These are phyloP conservation scores for Cutaneotrichosporon sp. DNA, from an alignment of 1,284 basidiomycete species.

Conservation along the genomic window DNA sequence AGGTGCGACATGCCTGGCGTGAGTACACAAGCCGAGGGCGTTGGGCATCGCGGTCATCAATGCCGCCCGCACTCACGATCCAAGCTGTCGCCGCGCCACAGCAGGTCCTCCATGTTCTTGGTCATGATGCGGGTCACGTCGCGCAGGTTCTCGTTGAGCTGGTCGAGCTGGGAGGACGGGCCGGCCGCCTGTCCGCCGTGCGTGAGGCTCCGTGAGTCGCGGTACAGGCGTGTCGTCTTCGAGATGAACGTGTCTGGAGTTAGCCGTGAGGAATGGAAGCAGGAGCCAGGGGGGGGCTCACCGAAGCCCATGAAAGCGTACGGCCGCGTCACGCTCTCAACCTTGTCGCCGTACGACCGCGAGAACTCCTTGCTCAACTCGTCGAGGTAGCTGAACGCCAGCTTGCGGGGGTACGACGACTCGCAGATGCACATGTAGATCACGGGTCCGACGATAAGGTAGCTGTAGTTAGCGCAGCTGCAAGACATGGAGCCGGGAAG, in stretches of 20 bases:
- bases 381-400: constrained; percentile 95
- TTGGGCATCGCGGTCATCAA: too few species aligned
- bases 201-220: constrained; percentile 78
- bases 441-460: constrained; percentile 88
- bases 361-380: constrained; percentile 95
- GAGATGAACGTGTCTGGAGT: constrained; percentile 91
- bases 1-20: constrained; percentile 86
- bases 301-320: constrained; percentile 96
- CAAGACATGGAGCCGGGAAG: too few species aligned
- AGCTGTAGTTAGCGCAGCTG: constrained; percentile 55
- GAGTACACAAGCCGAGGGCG: background rate
- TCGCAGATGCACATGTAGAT: constrained; percentile 94
- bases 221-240: constrained; percentile 90
- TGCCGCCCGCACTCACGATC: constrained; percentile 11
- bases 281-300: too few species aligned
- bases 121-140: constrained; percentile 99
- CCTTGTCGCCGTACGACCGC: constrained; percentile 81
- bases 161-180: constrained; percentile 60
- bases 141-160: constrained; percentile 90
- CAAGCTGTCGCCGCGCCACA: constrained; percentile 58
- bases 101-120: constrained; percentile 99
- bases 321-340: constrained; percentile 76
- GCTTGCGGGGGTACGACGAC: constrained; percentile 93
- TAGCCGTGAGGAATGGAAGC: background rate
- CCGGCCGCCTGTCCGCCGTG: constrained; percentile 44